phyloP scores from a whole-genome alignment of 164 flowering plant genomes.

The Akebia trifoliata region DNA sequence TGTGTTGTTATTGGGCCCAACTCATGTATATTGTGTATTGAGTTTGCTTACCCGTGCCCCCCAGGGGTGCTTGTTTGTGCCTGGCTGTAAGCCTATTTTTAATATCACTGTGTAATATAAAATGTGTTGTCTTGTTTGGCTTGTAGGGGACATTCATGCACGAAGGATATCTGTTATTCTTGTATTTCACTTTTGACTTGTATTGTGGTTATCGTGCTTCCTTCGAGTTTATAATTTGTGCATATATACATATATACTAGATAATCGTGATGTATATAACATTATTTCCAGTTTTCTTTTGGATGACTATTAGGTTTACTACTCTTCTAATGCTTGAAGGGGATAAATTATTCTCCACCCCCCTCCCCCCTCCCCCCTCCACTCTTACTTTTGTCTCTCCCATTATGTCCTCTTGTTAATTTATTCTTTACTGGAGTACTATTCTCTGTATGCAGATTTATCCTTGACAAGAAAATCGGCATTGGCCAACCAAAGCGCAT shows the following conservation, averaged over 20 bases:
- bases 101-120: too few species aligned
- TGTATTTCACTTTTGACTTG: neutral
- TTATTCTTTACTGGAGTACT: neutral
- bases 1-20: too few species aligned
- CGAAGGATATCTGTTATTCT: neutral
- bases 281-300: neutral
- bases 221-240: too few species aligned
- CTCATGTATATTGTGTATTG: too few species aligned
- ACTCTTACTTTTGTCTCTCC: neutral
- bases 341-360: too few species aligned
- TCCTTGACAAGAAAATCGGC: conserved; percentile 97
- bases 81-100: too few species aligned
- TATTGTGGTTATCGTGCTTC: neutral
- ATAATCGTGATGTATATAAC: neutral
- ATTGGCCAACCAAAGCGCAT: conserved; percentile 96
- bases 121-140: too few species aligned
- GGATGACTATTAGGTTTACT: neutral
- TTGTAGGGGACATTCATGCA: too few species aligned
- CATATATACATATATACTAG: too few species aligned
- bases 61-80: too few species aligned
- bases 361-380: neutral
- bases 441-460: conserved; percentile 52
- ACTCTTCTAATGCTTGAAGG: neutral
- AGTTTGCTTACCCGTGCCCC: too few species aligned
- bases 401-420: neutral